Percentiles rank a stretch among this genome's conserved stretches.
Evolutionary conservation across 2,329 filamentous ascomycete genomes (phyloP).

Genomic region (Didymella exigua): DNA sequence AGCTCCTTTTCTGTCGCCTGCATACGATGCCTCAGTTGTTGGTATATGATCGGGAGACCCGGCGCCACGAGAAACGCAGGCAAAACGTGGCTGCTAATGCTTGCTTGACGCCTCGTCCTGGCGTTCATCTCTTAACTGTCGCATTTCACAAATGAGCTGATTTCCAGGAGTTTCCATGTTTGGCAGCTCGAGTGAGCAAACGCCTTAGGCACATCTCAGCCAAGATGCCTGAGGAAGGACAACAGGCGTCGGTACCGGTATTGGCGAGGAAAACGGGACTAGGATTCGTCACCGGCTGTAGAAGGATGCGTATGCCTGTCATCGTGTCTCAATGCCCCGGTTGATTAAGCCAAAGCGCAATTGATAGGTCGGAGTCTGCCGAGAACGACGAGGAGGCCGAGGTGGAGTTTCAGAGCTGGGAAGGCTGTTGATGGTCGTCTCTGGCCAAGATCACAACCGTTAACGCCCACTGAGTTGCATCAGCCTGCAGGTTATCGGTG

Average conservation of each 20-base stretch:
- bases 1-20: conserved; percentile 1
- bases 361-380: conserved; percentile 11
- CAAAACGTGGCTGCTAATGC: conserved; percentile 11
- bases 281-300: not conserved
- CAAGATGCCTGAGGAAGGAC: conserved; percentile 13
- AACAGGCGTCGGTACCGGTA: not conserved
- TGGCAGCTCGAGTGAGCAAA: conserved; percentile 15
- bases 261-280: not conserved
- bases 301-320: conserved; percentile 17
- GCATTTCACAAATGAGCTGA: conserved; percentile 24
- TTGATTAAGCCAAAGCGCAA: not conserved
- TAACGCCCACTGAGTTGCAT: conserved; percentile 6
- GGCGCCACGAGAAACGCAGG: conserved; percentile 16
- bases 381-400: conserved; percentile 13
- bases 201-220: conserved; percentile 7
- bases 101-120: conserved; percentile 12
- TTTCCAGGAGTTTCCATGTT: conserved; percentile 15
- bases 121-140: not conserved
- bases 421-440: conserved; percentile 1
- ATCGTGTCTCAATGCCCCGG: conserved; percentile 7
- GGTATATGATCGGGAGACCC: not conserved
- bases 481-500: conserved; percentile 1
- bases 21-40: not conserved
- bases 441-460: not conserved
- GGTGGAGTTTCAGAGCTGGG: conserved; percentile 10